Conservation (phyloP, 371 early-diverging fungal genomes). For the Phascolomyces articulosus region DNA sequence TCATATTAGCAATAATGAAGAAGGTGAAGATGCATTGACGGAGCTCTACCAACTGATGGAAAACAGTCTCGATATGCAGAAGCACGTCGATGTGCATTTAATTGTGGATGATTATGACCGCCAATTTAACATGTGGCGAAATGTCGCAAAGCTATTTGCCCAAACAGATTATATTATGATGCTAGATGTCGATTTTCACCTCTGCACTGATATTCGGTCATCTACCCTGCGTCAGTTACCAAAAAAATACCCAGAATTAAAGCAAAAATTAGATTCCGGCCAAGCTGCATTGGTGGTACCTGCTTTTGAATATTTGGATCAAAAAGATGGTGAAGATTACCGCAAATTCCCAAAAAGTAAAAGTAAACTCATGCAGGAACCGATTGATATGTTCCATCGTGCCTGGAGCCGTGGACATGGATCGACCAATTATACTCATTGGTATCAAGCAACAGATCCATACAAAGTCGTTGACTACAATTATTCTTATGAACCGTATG, state of each 20-base stretch:
- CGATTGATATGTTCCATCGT: slow-evolving; percentile 53
- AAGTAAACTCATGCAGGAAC: slow-evolving; percentile 25
- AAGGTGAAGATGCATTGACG: slow-evolving; percentile 24
- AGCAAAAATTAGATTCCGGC: slow-evolving; percentile 34
- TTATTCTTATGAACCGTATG: slow-evolving; percentile 58
- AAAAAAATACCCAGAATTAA: slow-evolving; percentile 19
- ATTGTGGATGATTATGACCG: slow-evolving; percentile 52
- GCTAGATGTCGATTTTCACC: slow-evolving; percentile 61
- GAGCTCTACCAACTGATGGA: slow-evolving; percentile 32
- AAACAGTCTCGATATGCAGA: slow-evolving; percentile 32
- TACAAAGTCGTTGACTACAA: slow-evolving; percentile 49
- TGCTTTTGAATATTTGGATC: slow-evolving; percentile 53
- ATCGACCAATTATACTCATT: slow-evolving; percentile 50
- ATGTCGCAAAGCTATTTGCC: slow-evolving; percentile 58
- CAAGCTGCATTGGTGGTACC: slow-evolving; percentile 52
- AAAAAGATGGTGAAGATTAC: slow-evolving; percentile 44
- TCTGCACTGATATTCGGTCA: slow-evolving; percentile 47
- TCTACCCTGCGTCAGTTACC: slow-evolving; percentile 25
- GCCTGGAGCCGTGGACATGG: slow-evolving; percentile 51
- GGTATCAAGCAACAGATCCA: slow-evolving; percentile 37
- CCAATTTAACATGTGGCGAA: slow-evolving; percentile 63
- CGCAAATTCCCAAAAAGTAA: slow-evolving; percentile 47
- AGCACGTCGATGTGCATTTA: slow-evolving; percentile 55
- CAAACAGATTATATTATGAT: slow-evolving; percentile 58
- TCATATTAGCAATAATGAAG: slow-evolving; percentile 41